These are phyloP conservation scores for Raddia distichophylla DNA, from an alignment of 176 grass and related monocot species.

Conservation along the genomic window DNA sequence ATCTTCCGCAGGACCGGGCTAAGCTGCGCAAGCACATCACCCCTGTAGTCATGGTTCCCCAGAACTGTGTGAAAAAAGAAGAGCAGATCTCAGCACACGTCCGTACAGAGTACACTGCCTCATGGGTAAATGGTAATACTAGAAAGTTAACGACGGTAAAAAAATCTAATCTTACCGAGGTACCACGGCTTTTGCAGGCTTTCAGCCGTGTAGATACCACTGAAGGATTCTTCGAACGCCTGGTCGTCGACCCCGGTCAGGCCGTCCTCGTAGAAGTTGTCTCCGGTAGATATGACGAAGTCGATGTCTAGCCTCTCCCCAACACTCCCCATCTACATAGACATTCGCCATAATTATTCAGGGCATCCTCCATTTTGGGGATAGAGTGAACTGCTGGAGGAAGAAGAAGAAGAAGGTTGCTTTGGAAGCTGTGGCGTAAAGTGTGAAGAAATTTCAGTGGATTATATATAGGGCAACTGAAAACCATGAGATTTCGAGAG, in stretches of 20 bases:
- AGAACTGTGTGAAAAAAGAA: constrained; percentile 51
- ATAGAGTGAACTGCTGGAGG: no score
- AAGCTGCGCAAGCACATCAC: constrained; percentile 69
- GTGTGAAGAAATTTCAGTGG: no score
- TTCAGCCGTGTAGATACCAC: constrained; percentile 64
- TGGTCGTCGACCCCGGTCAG: constrained; percentile 63
- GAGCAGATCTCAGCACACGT: background rate
- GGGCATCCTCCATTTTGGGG: no score
- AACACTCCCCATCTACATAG: constrained; percentile 70
- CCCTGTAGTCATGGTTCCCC: constrained; percentile 89
- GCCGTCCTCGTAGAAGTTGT: constrained; percentile 82
- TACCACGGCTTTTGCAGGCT: constrained; percentile 89
- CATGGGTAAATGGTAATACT: background rate
- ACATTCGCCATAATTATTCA: background rate
- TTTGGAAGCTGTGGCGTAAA: no score
- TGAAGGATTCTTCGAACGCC: constrained; percentile 71
- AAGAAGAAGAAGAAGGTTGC: no score
- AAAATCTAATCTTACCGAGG: constrained; percentile 32
- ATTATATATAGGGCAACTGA: no score
- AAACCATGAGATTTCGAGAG: no score
- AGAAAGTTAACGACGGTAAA: background rate
- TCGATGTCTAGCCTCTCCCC: constrained; percentile 68
- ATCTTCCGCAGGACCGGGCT: constrained; percentile 53
- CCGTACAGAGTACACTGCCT: background rate
- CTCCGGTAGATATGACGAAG: constrained; percentile 88